phyloP scores from a whole-genome alignment of 257 asterid species.

The Scutellaria minor region DNA sequence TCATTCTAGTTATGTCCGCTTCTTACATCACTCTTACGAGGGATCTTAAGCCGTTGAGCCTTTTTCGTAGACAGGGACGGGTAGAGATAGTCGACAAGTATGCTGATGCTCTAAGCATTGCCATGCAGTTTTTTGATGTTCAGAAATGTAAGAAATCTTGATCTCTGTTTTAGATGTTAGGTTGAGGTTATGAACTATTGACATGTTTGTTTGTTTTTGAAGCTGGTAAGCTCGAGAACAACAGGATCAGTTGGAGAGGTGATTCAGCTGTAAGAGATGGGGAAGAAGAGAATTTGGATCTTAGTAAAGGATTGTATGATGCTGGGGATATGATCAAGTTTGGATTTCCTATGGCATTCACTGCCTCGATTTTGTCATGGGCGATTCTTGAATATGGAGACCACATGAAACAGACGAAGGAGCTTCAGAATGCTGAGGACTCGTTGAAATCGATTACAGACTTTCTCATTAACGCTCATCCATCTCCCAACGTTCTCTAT shows the following conservation, averaged over 20 bases:
- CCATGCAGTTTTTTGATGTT: slow-evolving; percentile 64
- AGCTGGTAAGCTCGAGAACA: slow-evolving; percentile 52
- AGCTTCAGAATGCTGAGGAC: slow-evolving; percentile 64
- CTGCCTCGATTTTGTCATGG: slow-evolving; percentile 95
- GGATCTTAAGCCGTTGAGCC: slow-evolving; percentile 25
- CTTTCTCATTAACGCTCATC: slow-evolving; percentile 79
- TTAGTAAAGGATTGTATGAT: slow-evolving; percentile 94
- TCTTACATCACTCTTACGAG: slow-evolving; percentile 49
- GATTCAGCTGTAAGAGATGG: slow-evolving; percentile 85
- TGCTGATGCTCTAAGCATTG: slow-evolving; percentile 52
- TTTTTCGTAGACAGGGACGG: slow-evolving; percentile 24
- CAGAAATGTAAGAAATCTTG: slow-evolving; percentile 53
- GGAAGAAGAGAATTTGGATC: slow-evolving; percentile 72
- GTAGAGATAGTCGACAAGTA: slow-evolving; percentile 40
- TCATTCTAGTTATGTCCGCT: slow-evolving; percentile 44
- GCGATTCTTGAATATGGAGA: slow-evolving; percentile 92
- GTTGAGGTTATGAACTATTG: neutral
- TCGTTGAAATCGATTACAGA: slow-evolving; percentile 93
- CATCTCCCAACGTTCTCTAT: slow-evolving; percentile 71
- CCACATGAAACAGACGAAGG: slow-evolving; percentile 74
- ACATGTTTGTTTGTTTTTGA: neutral
- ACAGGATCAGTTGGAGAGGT: slow-evolving; percentile 82
- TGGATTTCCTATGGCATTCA: slow-evolving; percentile 94
- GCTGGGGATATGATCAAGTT: slow-evolving; percentile 97
- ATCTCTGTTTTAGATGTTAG: neutral